phyloP scores from a whole-genome alignment of 2,329 filamentous ascomycete species.

The Blastomyces emzantsi region DNA sequence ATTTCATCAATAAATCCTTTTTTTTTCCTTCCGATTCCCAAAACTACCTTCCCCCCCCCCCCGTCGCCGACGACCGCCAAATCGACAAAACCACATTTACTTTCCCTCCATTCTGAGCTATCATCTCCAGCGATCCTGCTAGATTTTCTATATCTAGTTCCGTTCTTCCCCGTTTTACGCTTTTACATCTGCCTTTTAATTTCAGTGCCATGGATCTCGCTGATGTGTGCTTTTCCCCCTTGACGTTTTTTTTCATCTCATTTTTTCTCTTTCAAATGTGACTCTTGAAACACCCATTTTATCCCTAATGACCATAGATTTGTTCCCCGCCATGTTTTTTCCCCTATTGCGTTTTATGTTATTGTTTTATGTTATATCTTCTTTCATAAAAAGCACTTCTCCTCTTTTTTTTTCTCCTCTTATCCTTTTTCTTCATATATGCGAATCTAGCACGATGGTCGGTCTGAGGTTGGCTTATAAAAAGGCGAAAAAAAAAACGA shows the following conservation, averaged over 20 bases:
- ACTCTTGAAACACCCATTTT: neutral
- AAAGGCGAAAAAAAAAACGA: neutral
- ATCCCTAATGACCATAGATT: slow-evolving; percentile 4
- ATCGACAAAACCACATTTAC: neutral
- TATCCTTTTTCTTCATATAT: neutral
- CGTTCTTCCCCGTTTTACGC: neutral
- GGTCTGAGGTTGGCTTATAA: neutral
- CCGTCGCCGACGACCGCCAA: too few species aligned
- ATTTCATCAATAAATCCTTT: too few species aligned
- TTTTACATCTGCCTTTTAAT: neutral
- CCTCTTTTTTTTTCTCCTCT: neutral
- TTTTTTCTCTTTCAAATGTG: neutral
- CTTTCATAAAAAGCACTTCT: neutral
- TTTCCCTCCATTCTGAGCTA: neutral
- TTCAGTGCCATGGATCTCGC: neutral
- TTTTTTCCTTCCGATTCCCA: too few species aligned
- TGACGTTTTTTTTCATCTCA: neutral
- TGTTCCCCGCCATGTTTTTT: neutral
- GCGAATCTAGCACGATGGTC: slow-evolving; percentile 2
- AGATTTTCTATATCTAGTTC: neutral
- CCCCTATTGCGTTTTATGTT: neutral
- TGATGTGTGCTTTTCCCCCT: neutral
- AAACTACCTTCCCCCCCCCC: too few species aligned
- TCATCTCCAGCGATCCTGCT: neutral
- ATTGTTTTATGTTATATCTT: neutral